Conservation (phyloP, 345 rosid genomes). For the Eutrema heterophyllum region DNA sequence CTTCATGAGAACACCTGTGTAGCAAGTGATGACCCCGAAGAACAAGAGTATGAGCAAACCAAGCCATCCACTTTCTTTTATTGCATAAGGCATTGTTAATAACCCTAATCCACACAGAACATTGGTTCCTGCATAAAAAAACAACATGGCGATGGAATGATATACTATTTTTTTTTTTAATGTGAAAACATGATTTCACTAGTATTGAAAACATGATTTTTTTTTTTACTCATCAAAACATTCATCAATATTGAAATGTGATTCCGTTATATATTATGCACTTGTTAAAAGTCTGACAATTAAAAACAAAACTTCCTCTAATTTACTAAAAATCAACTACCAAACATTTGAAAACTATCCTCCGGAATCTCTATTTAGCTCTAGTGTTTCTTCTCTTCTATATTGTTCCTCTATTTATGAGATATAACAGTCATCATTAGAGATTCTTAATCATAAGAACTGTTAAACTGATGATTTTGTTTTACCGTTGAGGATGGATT, state of each 20-base stretch:
- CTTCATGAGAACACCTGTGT: constrained; percentile 64
- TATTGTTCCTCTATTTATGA: too few relatives aligned
- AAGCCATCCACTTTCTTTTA: constrained; percentile 84
- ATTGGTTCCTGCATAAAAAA: constrained; percentile 52
- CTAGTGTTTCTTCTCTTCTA: neutral
- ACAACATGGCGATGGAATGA: neutral
- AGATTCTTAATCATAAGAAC: neutral
- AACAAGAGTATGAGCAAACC: constrained; percentile 52
- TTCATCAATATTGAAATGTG: neutral
- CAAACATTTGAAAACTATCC: neutral
- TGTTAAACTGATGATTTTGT: neutral
- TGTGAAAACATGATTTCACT: neutral
- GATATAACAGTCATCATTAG: neutral
- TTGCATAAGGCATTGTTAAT: constrained; percentile 64
- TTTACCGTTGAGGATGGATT: constrained; percentile 66
- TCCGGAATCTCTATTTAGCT: too few relatives aligned
- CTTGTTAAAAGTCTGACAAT: too few relatives aligned
- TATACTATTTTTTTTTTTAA: neutral
- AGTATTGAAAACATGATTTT: neutral
- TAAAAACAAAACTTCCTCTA: too few relatives aligned
- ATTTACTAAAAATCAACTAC: too few relatives aligned
- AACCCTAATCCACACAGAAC: constrained; percentile 68
- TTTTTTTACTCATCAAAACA: neutral
- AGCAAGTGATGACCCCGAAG: constrained; percentile 50
- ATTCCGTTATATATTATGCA: neutral